Evolutionary conservation across 108 stramenopile species (phyloP).

Genomic region (Fragilaria crotonensis): DNA sequence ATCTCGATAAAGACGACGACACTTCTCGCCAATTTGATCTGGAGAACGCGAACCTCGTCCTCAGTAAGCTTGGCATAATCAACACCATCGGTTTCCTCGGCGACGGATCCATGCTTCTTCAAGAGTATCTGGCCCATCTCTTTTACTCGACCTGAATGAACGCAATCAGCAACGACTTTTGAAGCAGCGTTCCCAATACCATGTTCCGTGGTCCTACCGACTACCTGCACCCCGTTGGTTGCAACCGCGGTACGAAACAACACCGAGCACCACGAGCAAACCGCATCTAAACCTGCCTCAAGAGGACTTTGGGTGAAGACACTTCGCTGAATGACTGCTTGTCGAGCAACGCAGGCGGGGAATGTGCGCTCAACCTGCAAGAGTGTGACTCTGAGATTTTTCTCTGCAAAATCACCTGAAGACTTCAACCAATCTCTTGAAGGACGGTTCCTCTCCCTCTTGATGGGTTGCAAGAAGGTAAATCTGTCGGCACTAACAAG

Average conservation of each 20-base stretch:
- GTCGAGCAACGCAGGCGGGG: constrained; percentile 80
- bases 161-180: constrained; percentile 77
- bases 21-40: constrained; percentile 59
- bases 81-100: constrained; percentile 36
- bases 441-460: constrained; percentile 45
- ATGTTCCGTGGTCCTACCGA: constrained; percentile 49
- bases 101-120: constrained; percentile 26
- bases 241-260: constrained; percentile 81
- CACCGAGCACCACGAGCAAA: constrained; percentile 84
- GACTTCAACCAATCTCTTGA: constrained; percentile 70
- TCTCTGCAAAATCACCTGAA: constrained; percentile 58
- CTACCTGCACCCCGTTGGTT: constrained; percentile 69
- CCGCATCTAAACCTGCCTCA: constrained; percentile 69
- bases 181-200: constrained; percentile 79
- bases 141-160: constrained; percentile 79
- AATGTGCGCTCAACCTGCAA: constrained; percentile 72
- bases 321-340: constrained; percentile 65
- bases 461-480: constrained; percentile 72
- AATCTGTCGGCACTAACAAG: constrained; percentile 73
- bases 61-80: constrained; percentile 56
- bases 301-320: constrained; percentile 79
- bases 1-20: constrained; percentile 83
- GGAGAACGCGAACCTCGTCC: constrained; percentile 59
- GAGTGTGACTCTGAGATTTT: constrained; percentile 71
- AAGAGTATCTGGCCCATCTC: constrained; percentile 69